Base-by-base conservation (phyloP, 176 grass and related monocot species). In the Ensete ventricosum region DNA sequence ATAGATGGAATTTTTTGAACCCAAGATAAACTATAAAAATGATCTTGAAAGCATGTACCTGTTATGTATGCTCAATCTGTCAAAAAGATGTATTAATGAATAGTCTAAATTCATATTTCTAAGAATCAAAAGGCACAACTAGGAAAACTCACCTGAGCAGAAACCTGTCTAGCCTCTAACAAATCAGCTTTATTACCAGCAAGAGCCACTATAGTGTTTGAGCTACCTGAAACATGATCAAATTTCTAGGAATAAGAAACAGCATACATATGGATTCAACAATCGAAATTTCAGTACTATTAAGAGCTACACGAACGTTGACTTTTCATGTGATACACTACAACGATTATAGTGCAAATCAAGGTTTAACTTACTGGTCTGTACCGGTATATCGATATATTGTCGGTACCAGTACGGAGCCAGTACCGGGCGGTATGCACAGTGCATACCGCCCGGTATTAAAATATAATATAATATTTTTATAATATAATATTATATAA, bases 111-210 rank as follows among this genome's bases (percentile, higher is more conserved):
- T 62, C 17, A 62, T 62, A 62, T 62, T 22, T 20, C 58, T 62
- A 4, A 22, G 17, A 62, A 21, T 8, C 19, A 62, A n/a, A 62
- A 62, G 58, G 26, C 65, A 67, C 24, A 43, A 43, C 27, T 11
- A 51, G 25, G 34, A 70, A 19, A n/a, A 48, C 59, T 77, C 87
- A 91, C 95, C 79, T 99, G 86, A 65, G 74, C 73, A 53, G 85
- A 20, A 59, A 99, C 95, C 86, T 91, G 83, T 84, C 95, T 99
- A 3, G 73, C 76, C 59, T 94, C 95, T 78, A 85, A 53, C 68
- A 99, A 84, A 87, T 99, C 91, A 11, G 85, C 88, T 72, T 99
- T 99, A 72, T 99, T 99, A 68, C 95, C 95, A 69, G 95, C 91
- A 79, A 99, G 86, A 84, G 95, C 91, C 55, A 92, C 80, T 48